Evolutionary conservation across 202 grass and related monocot genomes (phyloP).

Genomic region (Carex sylvatica): DNA sequence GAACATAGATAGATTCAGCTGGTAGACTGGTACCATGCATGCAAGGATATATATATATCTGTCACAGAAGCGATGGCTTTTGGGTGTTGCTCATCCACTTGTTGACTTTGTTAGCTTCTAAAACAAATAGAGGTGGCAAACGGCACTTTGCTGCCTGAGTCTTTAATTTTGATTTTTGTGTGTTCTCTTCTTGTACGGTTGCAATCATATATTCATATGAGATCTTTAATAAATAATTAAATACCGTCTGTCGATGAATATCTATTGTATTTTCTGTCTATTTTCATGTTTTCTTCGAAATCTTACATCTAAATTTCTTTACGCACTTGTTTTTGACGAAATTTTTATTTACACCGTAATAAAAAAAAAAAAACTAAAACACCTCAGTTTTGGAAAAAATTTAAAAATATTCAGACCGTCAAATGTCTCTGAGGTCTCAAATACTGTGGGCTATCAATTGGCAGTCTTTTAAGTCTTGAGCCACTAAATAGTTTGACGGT

Average conservation of each 20-base stretch:
- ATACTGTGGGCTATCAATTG: too few relatives aligned
- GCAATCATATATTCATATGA: background rate
- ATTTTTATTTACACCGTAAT: too few relatives aligned
- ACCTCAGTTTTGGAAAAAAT: too few relatives aligned
- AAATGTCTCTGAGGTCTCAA: too few relatives aligned
- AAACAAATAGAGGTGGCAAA: constrained; percentile 1
- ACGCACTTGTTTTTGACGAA: too few relatives aligned
- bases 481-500: too few relatives aligned
- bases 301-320: too few relatives aligned
- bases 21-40: background rate
- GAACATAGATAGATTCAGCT: background rate
- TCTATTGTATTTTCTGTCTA: too few relatives aligned
- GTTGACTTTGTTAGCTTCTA: constrained; percentile 15
- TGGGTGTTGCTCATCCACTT: constrained; percentile 27
- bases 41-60: background rate
- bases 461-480: too few relatives aligned
- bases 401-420: too few relatives aligned
- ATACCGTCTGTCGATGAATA: background rate
- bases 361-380: too few relatives aligned
- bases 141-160: constrained; percentile 13
- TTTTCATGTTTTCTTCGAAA: too few relatives aligned
- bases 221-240: background rate
- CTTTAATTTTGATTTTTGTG: background rate
- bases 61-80: background rate
- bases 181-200: background rate